These are phyloP conservation scores for Silene conica DNA, from an alignment of 148 eudicot species.

Conservation along the genomic window DNA sequence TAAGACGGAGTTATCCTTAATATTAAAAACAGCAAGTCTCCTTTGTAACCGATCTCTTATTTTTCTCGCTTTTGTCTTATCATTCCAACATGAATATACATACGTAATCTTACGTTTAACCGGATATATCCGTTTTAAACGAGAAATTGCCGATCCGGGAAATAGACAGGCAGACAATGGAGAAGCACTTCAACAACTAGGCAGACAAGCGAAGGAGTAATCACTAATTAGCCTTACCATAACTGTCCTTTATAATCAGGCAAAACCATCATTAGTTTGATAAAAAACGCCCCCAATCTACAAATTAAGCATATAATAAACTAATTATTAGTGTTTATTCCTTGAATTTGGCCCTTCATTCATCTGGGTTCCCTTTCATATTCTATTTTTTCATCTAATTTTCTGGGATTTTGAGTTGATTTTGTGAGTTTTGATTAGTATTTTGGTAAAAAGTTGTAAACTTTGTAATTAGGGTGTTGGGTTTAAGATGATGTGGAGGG, in stretches of 20 bases:
- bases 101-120: too few species aligned
- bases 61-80: too few species aligned
- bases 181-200: constrained; percentile 1
- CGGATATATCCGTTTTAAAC: too few species aligned
- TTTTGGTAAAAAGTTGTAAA: constrained; percentile 15
- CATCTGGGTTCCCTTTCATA: constrained; percentile 30
- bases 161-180: constrained; percentile 7
- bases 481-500: constrained; percentile 52
- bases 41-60: too few species aligned
- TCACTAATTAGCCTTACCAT: not conserved
- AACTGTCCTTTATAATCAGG: not conserved
- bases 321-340: not conserved
- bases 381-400: not conserved
- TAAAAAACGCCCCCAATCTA: not conserved
- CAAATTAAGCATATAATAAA: not conserved
- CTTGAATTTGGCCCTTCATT: constrained; percentile 18
- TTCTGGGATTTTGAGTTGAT: constrained; percentile 21
- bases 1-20: too few species aligned
- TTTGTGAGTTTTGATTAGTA: constrained; percentile 19
- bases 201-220: not conserved
- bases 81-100: too few species aligned
- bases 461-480: too few species aligned
- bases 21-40: too few species aligned
- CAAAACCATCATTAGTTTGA: not conserved
- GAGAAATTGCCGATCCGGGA: not conserved